phyloP scores from a whole-genome alignment of 2,329 filamentous ascomycete genomes.

The Aschersonia sp. region DNA sequence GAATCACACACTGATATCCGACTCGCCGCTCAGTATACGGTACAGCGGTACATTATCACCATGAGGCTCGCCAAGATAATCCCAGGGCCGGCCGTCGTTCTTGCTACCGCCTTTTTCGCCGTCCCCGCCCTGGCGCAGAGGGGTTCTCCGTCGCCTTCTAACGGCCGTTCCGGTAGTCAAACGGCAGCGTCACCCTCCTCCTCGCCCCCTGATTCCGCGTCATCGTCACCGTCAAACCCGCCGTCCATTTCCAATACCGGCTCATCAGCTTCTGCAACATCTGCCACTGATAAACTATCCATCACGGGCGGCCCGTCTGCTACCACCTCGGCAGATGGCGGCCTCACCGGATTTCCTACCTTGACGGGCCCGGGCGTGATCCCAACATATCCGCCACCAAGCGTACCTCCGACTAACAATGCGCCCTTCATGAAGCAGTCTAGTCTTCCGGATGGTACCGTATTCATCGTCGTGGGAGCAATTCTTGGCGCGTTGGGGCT shows the following conservation, averaged over 20 bases:
- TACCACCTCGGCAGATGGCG: too few relatives aligned
- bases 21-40: too few relatives aligned
- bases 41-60: neutral
- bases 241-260: too few relatives aligned
- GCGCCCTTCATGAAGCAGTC: constrained; percentile 91
- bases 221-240: too few relatives aligned
- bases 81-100: neutral
- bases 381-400: constrained; percentile 52
- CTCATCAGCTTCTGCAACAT: too few relatives aligned
- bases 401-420: constrained; percentile 66
- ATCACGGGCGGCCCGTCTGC: too few relatives aligned
- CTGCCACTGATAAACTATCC: too few relatives aligned
- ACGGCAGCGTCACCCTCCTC: too few relatives aligned
- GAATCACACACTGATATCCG: too few relatives aligned
- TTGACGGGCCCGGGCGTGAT: constrained; percentile 23
- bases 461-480: constrained; percentile 90
- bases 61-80: neutral
- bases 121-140: neutral
- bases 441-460: constrained; percentile 73
- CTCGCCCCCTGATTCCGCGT: too few relatives aligned
- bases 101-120: neutral
- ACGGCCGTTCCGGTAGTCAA: too few relatives aligned
- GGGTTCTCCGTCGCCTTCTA: too few relatives aligned
- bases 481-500: constrained; percentile 71
- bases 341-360: constrained; percentile 19